These are phyloP conservation scores for Akanthomyces uredinophilus DNA, from an alignment of 2,329 filamentous ascomycete species.

Conservation along the genomic window DNA sequence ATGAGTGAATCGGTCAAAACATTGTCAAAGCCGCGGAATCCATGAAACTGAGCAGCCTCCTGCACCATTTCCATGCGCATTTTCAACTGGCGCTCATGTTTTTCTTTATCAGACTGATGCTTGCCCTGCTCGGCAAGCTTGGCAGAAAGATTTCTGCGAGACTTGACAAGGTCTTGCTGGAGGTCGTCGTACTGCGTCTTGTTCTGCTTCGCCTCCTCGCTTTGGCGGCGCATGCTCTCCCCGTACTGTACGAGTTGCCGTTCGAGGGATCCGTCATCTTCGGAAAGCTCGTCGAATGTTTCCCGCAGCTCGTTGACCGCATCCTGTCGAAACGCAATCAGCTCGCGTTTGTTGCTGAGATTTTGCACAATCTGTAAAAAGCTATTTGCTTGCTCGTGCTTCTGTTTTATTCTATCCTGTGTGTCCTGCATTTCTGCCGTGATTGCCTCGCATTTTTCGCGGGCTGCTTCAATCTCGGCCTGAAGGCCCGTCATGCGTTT, in stretches of 20 bases:
- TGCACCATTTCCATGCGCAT: slow-evolving; percentile 69
- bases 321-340: slow-evolving; percentile 64
- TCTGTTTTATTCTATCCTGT: slow-evolving; percentile 53
- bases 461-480: slow-evolving; percentile 58
- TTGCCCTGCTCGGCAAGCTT: slow-evolving; percentile 67
- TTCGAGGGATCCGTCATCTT: slow-evolving; percentile 72
- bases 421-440: slow-evolving; percentile 58
- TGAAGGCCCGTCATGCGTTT: slow-evolving; percentile 61
- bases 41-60: slow-evolving; percentile 69
- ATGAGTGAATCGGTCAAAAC: slow-evolving; percentile 71
- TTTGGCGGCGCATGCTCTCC: slow-evolving; percentile 62
- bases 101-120: slow-evolving; percentile 79
- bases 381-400: slow-evolving; percentile 66
- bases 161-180: slow-evolving; percentile 41
- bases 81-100: slow-evolving; percentile 74
- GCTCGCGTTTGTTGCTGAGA: slow-evolving; percentile 70
- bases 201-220: slow-evolving; percentile 57
- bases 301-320: slow-evolving; percentile 65
- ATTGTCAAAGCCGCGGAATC: slow-evolving; percentile 78
- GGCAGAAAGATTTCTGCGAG: slow-evolving; percentile 42
- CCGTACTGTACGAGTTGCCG: slow-evolving; percentile 72
- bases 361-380: slow-evolving; percentile 71
- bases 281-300: slow-evolving; percentile 70
- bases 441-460: slow-evolving; percentile 53
- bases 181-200: slow-evolving; percentile 62